phyloP scores from a whole-genome alignment of 1,284 basidiomycete species.

The Tilletia caries region DNA sequence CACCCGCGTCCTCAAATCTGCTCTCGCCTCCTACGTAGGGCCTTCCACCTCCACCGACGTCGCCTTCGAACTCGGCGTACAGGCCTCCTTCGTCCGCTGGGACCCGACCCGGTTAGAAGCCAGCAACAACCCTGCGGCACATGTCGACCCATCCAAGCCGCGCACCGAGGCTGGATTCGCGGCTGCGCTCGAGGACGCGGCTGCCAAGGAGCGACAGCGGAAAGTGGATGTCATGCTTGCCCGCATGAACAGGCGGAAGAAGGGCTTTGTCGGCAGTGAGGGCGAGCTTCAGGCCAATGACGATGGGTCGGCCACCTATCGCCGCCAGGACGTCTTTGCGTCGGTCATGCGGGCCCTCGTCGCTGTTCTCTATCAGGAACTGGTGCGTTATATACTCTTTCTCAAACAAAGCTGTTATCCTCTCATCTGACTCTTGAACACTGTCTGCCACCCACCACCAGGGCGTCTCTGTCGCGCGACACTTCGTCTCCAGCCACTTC shows the following conservation, averaged over 20 bases:
- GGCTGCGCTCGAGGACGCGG: conserved; percentile 18
- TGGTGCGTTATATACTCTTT: conserved; percentile 50
- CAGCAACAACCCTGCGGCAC: conserved; percentile 43
- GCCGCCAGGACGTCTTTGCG: conserved; percentile 40
- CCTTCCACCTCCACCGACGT: conserved; percentile 76
- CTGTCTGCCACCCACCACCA: conserved; percentile 11
- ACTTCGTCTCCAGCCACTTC: conserved; percentile 35
- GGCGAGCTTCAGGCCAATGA: background rate
- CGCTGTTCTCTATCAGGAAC: conserved; percentile 60
- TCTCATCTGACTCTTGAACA: too few species aligned
- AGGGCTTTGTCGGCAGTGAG: conserved; percentile 16
- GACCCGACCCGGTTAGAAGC: conserved; percentile 28
- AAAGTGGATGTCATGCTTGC: conserved; percentile 23
- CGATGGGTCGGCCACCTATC: background rate
- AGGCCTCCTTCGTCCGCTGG: conserved; percentile 49
- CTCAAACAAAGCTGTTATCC: background rate
- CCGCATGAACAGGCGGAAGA: conserved; percentile 15
- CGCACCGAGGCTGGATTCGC: conserved; percentile 19
- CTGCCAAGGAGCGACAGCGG: conserved; percentile 26
- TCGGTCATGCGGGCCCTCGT: conserved; percentile 59
- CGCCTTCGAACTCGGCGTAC: conserved; percentile 62
- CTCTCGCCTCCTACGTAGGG: conserved; percentile 85
- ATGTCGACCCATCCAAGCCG: conserved; percentile 65
- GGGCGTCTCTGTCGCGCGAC: conserved; percentile 26
- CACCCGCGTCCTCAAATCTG: conserved; percentile 81